Base-by-base conservation (phyloP, 169 alveolate genomes). In the Toxoplasma gondii region DNA sequence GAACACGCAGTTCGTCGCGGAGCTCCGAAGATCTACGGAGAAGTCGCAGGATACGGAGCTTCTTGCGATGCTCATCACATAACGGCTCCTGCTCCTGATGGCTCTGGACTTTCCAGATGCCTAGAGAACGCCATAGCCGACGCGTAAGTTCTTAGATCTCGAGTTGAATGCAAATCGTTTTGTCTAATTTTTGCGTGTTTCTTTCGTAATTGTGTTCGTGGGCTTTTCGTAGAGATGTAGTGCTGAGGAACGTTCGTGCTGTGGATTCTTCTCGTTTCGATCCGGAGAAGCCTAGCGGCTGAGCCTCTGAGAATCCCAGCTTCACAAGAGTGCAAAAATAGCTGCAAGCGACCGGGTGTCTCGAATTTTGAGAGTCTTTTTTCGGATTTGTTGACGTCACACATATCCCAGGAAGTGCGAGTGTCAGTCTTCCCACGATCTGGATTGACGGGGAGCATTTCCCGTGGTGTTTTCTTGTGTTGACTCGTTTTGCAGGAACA, bases 1-100 rank as follows among this genome's bases (percentile, higher is more conserved):
- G 98, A 97, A 49, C 98, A 97, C 92, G 99, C 99, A 27, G n/a
- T 95, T 27, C 92, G 94, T 45, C 96, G 99, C 92, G 97, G 97
- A 91, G 99, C 99, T 0, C 31, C 92, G 54, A 96, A 94, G 49
- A 97, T 98, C 34, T 98, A 98, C 95, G 97, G 98, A 45, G 99
- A 98, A 87, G 88, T 98, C 53, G 94, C 95, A 17, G 98, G 98
- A 58, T 97, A 95, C 70, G 91, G 96, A 31, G 96, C 97, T 74
- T 95, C 95, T 91, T 91, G 97, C 84, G 97, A 96, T 92, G 97
- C 97, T 43, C 94, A 88, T 92, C 97, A 96, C 92, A 91, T 96
- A n/a, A 96, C 97, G 43, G 96, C 97, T 17, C 97, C 97, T 10
- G 96, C 95, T 36, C 97, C 97, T 17, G 96, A 81, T 78, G 97